Conservation (phyloP, 2,329 filamentous ascomycete species). For the Aspergillus fischeri region DNA sequence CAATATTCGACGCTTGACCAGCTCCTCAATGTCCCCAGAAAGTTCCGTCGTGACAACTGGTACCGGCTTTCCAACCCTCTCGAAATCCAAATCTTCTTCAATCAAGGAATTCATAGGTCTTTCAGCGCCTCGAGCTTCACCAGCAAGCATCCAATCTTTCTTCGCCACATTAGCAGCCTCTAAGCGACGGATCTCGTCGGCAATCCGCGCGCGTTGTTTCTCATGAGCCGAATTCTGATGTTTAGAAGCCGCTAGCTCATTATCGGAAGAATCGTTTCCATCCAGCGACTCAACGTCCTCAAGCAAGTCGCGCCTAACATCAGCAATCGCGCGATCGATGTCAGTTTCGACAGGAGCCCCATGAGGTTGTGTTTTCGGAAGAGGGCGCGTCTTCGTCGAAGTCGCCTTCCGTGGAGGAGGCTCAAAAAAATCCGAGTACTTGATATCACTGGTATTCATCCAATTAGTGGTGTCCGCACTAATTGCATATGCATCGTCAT, state of each 20-base stretch:
- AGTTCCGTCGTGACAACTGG: conserved; percentile 90
- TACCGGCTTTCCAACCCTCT: conserved; percentile 89
- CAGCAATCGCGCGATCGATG: conserved; percentile 76
- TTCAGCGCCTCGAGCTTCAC: conserved; percentile 78
- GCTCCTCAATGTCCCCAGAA: conserved; percentile 83
- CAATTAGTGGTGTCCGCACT: conserved; percentile 57
- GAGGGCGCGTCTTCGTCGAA: conserved; percentile 50
- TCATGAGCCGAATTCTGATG: conserved; percentile 68
- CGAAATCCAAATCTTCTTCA: conserved; percentile 93
- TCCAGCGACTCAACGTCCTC: conserved; percentile 59
- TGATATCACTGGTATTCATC: conserved; percentile 79
- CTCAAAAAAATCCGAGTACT: conserved; percentile 91
- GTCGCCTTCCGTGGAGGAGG: conserved; percentile 70
- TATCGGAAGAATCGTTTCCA: conserved; percentile 64
- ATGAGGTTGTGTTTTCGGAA: conserved; percentile 50
- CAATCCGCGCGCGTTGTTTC: conserved; percentile 76
- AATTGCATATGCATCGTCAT: conserved; percentile 53
- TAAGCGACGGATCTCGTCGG: conserved; percentile 84
- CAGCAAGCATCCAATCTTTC: conserved; percentile 82
- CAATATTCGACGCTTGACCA: conserved; percentile 91
- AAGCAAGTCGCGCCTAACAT: conserved; percentile 86
- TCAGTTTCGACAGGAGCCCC: conserved; percentile 57
- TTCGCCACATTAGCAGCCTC: conserved; percentile 87
- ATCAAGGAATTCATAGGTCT: conserved; percentile 87
- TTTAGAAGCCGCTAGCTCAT: conserved; percentile 49